Conservation (phyloP, 2,329 filamentous ascomycete species). For the Annulohypoxylon truncatum region DNA sequence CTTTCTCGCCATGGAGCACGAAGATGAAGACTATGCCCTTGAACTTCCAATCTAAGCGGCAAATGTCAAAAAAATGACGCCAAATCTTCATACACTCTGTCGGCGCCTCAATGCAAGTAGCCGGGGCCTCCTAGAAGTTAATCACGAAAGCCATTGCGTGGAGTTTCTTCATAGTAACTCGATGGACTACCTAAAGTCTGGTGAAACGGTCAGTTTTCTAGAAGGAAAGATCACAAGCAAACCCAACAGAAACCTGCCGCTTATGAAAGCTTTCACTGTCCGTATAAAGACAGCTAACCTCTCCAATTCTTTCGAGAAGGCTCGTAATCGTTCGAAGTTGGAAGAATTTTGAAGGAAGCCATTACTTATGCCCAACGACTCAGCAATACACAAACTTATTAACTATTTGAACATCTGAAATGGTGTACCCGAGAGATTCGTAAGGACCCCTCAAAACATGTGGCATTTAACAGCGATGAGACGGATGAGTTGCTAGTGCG, state of each 20-base stretch:
- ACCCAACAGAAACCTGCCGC: neutral
- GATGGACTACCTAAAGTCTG: neutral
- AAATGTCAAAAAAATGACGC: neutral
- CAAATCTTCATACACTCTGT: neutral
- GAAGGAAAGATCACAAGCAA: neutral
- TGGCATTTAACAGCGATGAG: no score
- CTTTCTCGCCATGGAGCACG: constrained; percentile 5
- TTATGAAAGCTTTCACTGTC: neutral
- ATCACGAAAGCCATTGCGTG: neutral
- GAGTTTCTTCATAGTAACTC: constrained; percentile 14
- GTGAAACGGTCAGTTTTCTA: neutral
- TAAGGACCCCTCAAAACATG: neutral
- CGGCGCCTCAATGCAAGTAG: constrained; percentile 5
- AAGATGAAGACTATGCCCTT: constrained; percentile 5
- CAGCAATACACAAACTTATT: neutral
- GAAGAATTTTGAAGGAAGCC: neutral
- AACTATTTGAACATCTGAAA: neutral
- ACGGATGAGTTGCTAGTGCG: neutral
- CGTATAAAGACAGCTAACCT: neutral
- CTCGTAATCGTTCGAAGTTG: no score
- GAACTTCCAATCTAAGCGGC: neutral
- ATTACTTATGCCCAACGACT: neutral
- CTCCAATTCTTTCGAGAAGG: neutral
- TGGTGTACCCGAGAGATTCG: neutral
- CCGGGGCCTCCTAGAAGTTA: neutral